These are phyloP conservation scores for Verticillium isaacii DNA, from an alignment of 2,329 filamentous ascomycete species.

Conservation along the genomic window DNA sequence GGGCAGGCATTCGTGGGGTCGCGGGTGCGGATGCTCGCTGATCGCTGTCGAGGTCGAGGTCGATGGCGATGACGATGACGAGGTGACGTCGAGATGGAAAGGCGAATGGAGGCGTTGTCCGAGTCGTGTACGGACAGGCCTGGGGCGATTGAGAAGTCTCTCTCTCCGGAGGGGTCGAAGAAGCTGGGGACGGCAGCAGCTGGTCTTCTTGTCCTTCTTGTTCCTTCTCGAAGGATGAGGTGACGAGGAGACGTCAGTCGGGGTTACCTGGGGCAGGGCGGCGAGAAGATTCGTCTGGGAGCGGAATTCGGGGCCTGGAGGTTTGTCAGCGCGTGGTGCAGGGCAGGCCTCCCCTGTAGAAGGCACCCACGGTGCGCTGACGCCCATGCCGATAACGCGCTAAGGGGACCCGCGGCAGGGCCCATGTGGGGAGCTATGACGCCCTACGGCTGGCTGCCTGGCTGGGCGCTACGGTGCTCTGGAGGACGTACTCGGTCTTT, in stretches of 20 bases:
- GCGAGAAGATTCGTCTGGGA: neutral
- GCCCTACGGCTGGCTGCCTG: conserved; percentile 9
- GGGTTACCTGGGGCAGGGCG: neutral
- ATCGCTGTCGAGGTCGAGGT: neutral
- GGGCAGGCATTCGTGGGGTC: neutral
- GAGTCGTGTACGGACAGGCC: neutral
- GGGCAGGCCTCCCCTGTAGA: too few species aligned
- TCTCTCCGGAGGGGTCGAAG: neutral
- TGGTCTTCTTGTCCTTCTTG: neutral
- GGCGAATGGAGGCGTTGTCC: conserved; percentile 3
- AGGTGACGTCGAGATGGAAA: neutral
- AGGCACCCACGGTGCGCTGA: too few species aligned
- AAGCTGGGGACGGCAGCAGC: neutral
- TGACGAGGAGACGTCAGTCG: neutral
- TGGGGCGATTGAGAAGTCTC: neutral
- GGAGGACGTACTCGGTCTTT: neutral
- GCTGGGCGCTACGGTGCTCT: neutral
- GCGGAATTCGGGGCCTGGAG: conserved; percentile 1
- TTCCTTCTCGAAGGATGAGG: neutral
- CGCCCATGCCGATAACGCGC: neutral
- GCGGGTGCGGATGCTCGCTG: neutral
- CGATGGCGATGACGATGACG: neutral
- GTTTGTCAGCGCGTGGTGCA: conserved; percentile 8
- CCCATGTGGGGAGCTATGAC: conserved; percentile 12
- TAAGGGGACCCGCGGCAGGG: neutral